Percentiles rank a stretch among this genome's conserved stretches.
phyloP scores from a whole-genome alignment of 1,139 yeast species.

The Protomyces arabidopsidicola region DNA sequence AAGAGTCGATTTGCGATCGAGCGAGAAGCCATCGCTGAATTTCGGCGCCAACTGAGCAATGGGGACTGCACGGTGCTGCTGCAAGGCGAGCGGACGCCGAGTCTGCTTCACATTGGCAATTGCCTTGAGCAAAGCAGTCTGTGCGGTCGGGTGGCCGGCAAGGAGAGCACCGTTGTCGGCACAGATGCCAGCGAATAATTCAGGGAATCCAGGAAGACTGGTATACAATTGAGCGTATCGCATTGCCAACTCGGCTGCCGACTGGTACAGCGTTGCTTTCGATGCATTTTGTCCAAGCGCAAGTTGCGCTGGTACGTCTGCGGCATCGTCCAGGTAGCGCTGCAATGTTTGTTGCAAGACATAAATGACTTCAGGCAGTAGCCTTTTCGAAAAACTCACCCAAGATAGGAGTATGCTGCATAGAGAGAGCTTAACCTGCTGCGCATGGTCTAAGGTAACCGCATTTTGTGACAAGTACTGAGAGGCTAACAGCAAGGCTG shows the following conservation, averaged over 20 bases:
- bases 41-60: slow-evolving; percentile 84
- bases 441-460: slow-evolving; percentile 41
- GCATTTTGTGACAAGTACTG: slow-evolving; percentile 59
- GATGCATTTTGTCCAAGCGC: not conserved
- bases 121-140: slow-evolving; percentile 41
- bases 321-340: not conserved
- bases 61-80: slow-evolving; percentile 79
- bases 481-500: slow-evolving; percentile 67
- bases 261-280: slow-evolving; percentile 13
- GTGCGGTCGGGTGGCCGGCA: slow-evolving; percentile 28
- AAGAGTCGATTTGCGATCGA: slow-evolving; percentile 78
- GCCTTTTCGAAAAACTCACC: slow-evolving; percentile 75
- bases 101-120: slow-evolving; percentile 49
- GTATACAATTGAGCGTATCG: slow-evolving; percentile 49
- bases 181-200: slow-evolving; percentile 42
- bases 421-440: slow-evolving; percentile 55
- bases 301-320: not conserved
- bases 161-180: slow-evolving; percentile 38
- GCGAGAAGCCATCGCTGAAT: slow-evolving; percentile 92
- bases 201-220: slow-evolving; percentile 60
- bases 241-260: slow-evolving; percentile 11
- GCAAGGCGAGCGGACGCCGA: slow-evolving; percentile 73
- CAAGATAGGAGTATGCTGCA: slow-evolving; percentile 58
- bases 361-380: slow-evolving; percentile 68
- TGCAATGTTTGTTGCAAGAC: not conserved